These are phyloP conservation scores for Lipomyces yamadae DNA, from an alignment of 805 yeast genomes.

Conservation along the genomic window DNA sequence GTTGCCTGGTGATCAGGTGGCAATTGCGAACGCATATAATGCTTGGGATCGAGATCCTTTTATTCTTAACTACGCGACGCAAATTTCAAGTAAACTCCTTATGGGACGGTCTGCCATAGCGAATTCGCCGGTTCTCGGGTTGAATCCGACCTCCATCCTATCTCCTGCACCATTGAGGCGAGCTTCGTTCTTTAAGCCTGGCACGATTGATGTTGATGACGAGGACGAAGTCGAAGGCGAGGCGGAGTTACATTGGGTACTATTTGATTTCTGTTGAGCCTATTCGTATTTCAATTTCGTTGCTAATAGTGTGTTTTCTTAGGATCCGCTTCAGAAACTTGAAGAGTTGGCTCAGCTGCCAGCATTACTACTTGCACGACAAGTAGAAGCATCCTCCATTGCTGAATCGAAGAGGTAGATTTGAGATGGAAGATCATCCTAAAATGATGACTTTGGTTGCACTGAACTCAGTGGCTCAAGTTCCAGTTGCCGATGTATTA, in stretches of 20 bases:
- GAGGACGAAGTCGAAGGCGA: constrained; percentile 10
- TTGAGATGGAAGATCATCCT: neutral
- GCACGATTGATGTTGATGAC: neutral
- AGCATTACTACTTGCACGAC: constrained; percentile 29
- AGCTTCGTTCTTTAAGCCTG: constrained; percentile 15
- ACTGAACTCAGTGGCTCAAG: neutral
- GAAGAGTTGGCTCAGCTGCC: constrained; percentile 35
- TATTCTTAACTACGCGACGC: constrained; percentile 17
- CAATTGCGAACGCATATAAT: constrained; percentile 17
- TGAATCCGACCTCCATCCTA: constrained; percentile 1
- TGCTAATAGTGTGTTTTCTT: neutral
- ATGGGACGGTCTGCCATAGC: constrained; percentile 7
- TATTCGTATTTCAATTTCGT: neutral
- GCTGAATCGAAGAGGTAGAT: neutral
- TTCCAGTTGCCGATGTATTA: neutral
- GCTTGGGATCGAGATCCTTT: constrained; percentile 36
- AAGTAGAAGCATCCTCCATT: constrained; percentile 4
- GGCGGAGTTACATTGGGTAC: constrained; percentile 20
- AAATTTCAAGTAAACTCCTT: constrained; percentile 12
- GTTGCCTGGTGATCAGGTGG: neutral
- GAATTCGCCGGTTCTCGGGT: neutral
- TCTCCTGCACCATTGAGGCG: constrained; percentile 10
- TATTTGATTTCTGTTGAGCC: neutral
- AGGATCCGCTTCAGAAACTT: constrained; percentile 34
- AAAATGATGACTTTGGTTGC: neutral